Evolutionary conservation across 768 basidiomycete species (phyloP), one percentile per base, ranked within the genome.

Genomic region (Boletus pseudopeckii): DNA sequence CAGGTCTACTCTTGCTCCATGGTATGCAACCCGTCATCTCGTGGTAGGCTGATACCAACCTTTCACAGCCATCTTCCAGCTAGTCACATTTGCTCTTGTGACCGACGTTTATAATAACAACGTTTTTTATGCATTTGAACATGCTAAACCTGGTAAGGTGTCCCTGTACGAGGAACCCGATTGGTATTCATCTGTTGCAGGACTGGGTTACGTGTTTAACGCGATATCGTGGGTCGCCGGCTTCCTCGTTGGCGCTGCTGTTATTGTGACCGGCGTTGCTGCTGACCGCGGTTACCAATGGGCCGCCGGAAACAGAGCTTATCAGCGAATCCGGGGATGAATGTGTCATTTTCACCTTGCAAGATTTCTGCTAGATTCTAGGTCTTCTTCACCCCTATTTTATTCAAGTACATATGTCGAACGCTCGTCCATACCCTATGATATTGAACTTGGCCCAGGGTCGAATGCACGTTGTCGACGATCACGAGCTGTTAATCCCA

Each of bases 261-360:
- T 90, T 9, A 72, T 86, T 7, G 67, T 77, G 22, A 88, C 86
- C 1, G 89, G 89, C 3, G 67, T 82, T 2, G 75, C 79, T 48
- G 78, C 78, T 17, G 72, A 75, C 54, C 69, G 64, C 32, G 78
- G 53, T 20, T 73, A 85, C 56, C 73, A 71, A 52, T 91, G 89
- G 89, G 88, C 88, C 37, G 88, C 88, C 34, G 88, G 88, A 42
- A 85, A 86, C 59, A 77, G 87, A 52, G 80, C 80, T 13, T 89
- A 91, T 65, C 72, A 66, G 8, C 72, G 68, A 5, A 71, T 73
- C 20, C 53, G 44, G 1, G 64, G 56, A 17, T 69, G 52, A 70
- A 26, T 33, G 18, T 10, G 2, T 20, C 9, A 33, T 15, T 49
- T 20, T 13, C 24, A 24, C 30, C 11, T 26, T 33, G 8, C 9